These are phyloP conservation scores for Sphaerostilbella broomeana DNA, from an alignment of 2,329 filamentous ascomycete genomes.

Conservation along the genomic window DNA sequence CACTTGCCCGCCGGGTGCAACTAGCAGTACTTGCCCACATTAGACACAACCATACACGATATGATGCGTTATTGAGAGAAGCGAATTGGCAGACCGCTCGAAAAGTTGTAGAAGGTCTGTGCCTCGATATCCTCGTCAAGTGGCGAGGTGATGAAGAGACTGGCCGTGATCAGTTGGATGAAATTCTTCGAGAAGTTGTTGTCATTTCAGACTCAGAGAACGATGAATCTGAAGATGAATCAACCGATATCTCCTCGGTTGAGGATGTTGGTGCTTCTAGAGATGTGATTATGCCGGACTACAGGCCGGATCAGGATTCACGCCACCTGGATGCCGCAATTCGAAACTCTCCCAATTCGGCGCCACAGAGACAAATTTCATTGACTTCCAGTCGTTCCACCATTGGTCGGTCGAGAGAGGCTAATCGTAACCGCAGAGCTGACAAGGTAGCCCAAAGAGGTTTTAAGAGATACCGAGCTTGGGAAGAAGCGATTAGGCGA, in stretches of 20 bases:
- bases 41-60: conserved; percentile 59
- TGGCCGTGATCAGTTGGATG: conserved; percentile 59
- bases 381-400: conserved; percentile 3
- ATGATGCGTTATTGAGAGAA: conserved; percentile 54
- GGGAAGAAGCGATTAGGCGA: conserved; percentile 33
- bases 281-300: conserved; percentile 10
- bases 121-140: conserved; percentile 60
- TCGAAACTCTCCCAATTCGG: conserved; percentile 7
- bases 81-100: conserved; percentile 54
- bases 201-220: conserved; percentile 57
- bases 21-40: conserved; percentile 61
- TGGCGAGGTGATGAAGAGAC: conserved; percentile 67
- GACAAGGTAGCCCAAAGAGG: conserved; percentile 36
- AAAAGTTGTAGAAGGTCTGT: conserved; percentile 54
- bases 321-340: background rate
- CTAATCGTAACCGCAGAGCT: conserved; percentile 11
- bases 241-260: conserved; percentile 25
- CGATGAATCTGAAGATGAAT: conserved; percentile 35
- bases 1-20: conserved; percentile 56
- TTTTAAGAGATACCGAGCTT: conserved; percentile 42
- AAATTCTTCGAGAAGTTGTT: conserved; percentile 60
- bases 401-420: conserved; percentile 14
- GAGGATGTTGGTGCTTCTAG: conserved; percentile 18
- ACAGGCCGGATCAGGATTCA: background rate
- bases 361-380: background rate